phyloP scores from a whole-genome alignment of 306 rosid species.

The Cicer pinnatifidum region DNA sequence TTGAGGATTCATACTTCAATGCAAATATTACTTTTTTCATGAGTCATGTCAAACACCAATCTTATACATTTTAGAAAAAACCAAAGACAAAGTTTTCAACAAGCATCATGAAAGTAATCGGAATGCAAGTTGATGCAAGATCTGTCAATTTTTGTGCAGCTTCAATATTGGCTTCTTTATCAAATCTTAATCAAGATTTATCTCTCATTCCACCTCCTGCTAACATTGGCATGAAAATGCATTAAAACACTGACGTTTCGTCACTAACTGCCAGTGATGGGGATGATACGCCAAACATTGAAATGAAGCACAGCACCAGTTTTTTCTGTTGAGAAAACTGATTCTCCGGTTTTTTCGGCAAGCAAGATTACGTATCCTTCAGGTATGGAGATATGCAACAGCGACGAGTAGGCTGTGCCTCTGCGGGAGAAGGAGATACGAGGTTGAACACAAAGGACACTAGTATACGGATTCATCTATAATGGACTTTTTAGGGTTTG shows the following conservation, averaged over 20 bases:
- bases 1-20: constrained; percentile 6
- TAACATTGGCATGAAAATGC: constrained; percentile 62
- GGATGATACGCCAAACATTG: constrained; percentile 57
- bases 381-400: not conserved
- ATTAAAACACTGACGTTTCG: constrained; percentile 56
- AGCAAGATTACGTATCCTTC: constrained; percentile 31
- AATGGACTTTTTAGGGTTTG: not conserved
- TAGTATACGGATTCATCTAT: not conserved
- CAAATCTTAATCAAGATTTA: constrained; percentile 64
- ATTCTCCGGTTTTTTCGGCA: constrained; percentile 27
- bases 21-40: constrained; percentile 6
- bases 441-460: not conserved
- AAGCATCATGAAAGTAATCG: constrained; percentile 47
- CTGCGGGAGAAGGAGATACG: not conserved
- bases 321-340: constrained; percentile 57
- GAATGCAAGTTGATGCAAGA: constrained; percentile 71
- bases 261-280: constrained; percentile 54
- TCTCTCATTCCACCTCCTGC: constrained; percentile 63
- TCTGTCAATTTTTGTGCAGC: constrained; percentile 85
- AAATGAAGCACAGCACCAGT: constrained; percentile 59
- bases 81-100: constrained; percentile 9
- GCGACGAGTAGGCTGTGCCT: not conserved
- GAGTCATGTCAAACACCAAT: not conserved
- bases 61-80: not conserved
- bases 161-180: constrained; percentile 76